These are phyloP conservation scores for Cryptococcus maquisensis DNA, from an alignment of 1,284 basidiomycete genomes.

Conservation along the genomic window DNA sequence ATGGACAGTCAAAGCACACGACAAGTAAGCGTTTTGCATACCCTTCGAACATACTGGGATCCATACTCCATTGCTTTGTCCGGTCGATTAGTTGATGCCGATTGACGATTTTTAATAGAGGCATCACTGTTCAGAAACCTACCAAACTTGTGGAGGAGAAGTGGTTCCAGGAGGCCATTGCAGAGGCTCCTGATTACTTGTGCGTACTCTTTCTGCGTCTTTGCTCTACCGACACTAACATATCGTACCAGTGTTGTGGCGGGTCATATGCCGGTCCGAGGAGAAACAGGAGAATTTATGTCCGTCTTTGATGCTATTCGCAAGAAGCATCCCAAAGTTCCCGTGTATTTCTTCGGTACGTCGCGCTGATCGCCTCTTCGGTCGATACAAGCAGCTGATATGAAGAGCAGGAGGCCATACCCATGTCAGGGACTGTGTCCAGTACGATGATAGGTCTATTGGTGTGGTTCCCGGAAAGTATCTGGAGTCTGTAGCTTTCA, in stretches of 20 bases:
- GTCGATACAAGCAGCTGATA: too few species aligned
- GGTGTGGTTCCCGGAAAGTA: slow-evolving; percentile 72
- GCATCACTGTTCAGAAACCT: slow-evolving; percentile 68
- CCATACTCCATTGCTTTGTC: too few species aligned
- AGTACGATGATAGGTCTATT: slow-evolving; percentile 48
- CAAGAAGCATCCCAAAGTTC: slow-evolving; percentile 63
- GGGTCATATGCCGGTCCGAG: slow-evolving; percentile 47
- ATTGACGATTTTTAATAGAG: slow-evolving; percentile 45
- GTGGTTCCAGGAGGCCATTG: slow-evolving; percentile 67
- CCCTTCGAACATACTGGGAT: background rate
- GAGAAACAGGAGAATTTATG: slow-evolving; percentile 54
- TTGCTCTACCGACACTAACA: background rate
- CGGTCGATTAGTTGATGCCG: too few species aligned
- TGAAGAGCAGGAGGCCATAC: slow-evolving; percentile 55
- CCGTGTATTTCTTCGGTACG: slow-evolving; percentile 74
- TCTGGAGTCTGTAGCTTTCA: slow-evolving; percentile 75
- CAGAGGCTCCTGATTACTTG: slow-evolving; percentile 76
- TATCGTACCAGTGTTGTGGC: slow-evolving; percentile 22
- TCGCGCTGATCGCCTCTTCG: background rate
- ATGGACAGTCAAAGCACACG: slow-evolving; percentile 38
- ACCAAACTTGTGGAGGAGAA: slow-evolving; percentile 67
- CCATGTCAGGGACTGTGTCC: slow-evolving; percentile 72
- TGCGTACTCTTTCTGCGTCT: slow-evolving; percentile 8
- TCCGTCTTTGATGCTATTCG: slow-evolving; percentile 72
- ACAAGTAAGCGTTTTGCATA: slow-evolving; percentile 19